Evolutionary conservation across 2,329 filamentous ascomycete genomes (phyloP).

Genomic region (Diatrype stigma): DNA sequence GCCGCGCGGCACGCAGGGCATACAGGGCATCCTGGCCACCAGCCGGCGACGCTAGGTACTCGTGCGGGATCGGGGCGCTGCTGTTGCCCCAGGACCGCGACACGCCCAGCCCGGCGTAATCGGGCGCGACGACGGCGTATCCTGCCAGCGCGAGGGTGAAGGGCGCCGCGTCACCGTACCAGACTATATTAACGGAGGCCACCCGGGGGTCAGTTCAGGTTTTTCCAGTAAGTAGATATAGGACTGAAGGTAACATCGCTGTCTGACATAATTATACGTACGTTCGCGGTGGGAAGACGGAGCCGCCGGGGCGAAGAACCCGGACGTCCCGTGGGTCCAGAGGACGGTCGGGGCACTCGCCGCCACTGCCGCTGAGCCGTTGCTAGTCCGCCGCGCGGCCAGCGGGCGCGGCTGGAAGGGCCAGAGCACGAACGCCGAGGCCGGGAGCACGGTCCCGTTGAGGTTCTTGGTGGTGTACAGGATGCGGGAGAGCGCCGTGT

Average conservation of each 20-base stretch:
- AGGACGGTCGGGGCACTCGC: constrained; percentile 27
- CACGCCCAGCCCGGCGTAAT: constrained; percentile 42
- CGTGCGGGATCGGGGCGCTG: constrained; percentile 33
- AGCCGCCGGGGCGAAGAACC: constrained; percentile 32
- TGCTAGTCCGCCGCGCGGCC: background rate
- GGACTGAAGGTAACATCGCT: too few species aligned
- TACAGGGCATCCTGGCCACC: constrained; percentile 40
- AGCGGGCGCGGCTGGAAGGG: constrained; percentile 29
- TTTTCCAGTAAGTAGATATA: too few species aligned
- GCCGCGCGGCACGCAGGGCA: constrained; percentile 36
- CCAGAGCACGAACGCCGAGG: constrained; percentile 48
- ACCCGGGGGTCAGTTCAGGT: too few species aligned
- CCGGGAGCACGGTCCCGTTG: constrained; percentile 41
- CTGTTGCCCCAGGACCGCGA: constrained; percentile 19
- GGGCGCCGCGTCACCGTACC: constrained; percentile 35
- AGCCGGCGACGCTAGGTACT: constrained; percentile 33
- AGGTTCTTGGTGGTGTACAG: constrained; percentile 42
- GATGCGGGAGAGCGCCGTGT: constrained; percentile 42
- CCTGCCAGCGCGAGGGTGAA: constrained; percentile 37
- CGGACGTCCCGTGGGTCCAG: constrained; percentile 43
- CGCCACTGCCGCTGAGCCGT: constrained; percentile 1
- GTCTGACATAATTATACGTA: too few species aligned
- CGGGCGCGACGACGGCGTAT: constrained; percentile 40
- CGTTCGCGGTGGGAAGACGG: constrained; percentile 36
- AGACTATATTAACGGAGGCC: constrained; percentile 17